Evolutionary conservation across 305 asterid genomes (phyloP), one percentile per base, ranked within the genome.

Genomic region (Solanum chacoense): DNA sequence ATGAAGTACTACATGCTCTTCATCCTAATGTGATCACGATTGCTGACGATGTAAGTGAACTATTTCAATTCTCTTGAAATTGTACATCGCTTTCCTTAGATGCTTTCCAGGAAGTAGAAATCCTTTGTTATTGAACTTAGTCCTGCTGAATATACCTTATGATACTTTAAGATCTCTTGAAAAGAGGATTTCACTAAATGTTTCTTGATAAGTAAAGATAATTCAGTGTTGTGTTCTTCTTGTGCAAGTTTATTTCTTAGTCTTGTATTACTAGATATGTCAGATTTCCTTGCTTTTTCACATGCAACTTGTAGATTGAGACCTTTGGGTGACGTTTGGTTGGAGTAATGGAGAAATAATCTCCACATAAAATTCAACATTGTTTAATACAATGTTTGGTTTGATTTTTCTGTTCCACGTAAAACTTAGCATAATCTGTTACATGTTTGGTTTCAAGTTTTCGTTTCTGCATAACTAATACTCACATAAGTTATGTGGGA

Each of bases 1-100:
- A 97, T 94, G 99, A 97, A 93, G 91, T 94, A 87, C 86, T 97
- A 91, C 99, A 97, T 89, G 91, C 65, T 87, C 97, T 97, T 90
- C 98, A 97, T 91, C 99, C 99, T 87, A 92, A 94, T 91, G 91
- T 97, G 87, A 91, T 97, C 89, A 97, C 99, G 7, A 96, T 97
- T 91, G 99, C 99, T 83, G 99, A 97, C 93, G 99, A 97, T 94
- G 99, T 96, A 92, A 94, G 99, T 76, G 86, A 74, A 91, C 67
- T 85, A 59, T 74, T 31, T 55, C 71, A 73, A 18, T 11, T 42
- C 59, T 55, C 34, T 29, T 29, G 29, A 29, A 29, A 65, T 10
- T 74, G 26, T 35, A 10, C 63, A 11, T 35, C 1, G 45, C 86
- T 75, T 59, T 88, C 42, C 84, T 55, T 77, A 42, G 35, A 86